Base-by-base conservation (phyloP, 2,329 filamentous ascomycete species). In the Scolecobasidium constrictum region DNA sequence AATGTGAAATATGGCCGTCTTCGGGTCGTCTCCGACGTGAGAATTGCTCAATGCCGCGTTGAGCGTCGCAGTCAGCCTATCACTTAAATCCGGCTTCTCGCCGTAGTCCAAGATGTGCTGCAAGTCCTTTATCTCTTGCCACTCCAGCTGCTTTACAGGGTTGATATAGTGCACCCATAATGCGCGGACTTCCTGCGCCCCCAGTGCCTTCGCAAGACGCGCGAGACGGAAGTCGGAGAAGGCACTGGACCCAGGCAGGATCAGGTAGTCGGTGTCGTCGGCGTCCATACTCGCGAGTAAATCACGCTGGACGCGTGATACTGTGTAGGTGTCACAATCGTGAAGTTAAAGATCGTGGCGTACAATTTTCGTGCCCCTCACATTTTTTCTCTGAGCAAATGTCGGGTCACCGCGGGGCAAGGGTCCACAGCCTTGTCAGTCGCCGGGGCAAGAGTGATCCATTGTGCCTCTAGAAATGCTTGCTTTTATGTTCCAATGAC, bases 1-100 rank as follows among this genome's bases (percentile, higher is more conserved):
- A 46, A 94, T 73, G 58, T 87, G 86, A 58, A 84, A 74, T 48
- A 80, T 68, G 38, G 72, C 64, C 35, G 69, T 67, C 46, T 69
- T 61, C 42, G 70, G 65, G 46, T 75, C 71, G 52, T 53, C 61
- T 48, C 64, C 69, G 57, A 67, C 61, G 46, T 67, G 66, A 47
- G 66, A 65, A 49, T 72, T 70, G 46, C 59, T 56, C 40, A 71
- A 50, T 17, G 67, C 64, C 50, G 77, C 64, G 46, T 67, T 55
- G 15, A 68, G 54, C 22, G 57, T 57, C 40, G 62, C 59, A 26
- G 67, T 63, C 23, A 73, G 61, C 40, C 60, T 55, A 43, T 70
- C 61, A 19, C 59, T 56, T 9, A 50, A 64, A 51, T 61, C 65
- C 52, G 61, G 76, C 60, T 62, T 62, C 28, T 69, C 72, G 38